Percentiles rank a stretch among this genome's conserved stretches.
These are phyloP conservation scores for Solanum pennellii DNA, from an alignment of 257 asterid genomes.

Conservation along the genomic window DNA sequence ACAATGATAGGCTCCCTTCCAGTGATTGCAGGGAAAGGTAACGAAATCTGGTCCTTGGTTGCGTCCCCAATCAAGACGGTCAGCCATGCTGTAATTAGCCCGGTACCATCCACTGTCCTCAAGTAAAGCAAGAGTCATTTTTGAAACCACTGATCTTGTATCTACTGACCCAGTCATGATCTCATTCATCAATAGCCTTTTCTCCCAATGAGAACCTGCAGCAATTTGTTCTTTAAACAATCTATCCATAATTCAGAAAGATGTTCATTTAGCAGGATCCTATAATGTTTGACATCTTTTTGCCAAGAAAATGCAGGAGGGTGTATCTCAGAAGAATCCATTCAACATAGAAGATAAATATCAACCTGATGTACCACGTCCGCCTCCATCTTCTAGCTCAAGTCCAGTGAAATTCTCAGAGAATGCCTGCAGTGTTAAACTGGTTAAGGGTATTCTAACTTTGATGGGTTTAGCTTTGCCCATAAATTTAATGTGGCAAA, in stretches of 20 bases:
- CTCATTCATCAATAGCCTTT: constrained; percentile 90
- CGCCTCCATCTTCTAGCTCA: constrained; percentile 98
- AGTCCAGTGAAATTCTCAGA: constrained; percentile 87
- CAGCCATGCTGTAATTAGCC: constrained; percentile 90
- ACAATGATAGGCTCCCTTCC: constrained; percentile 94
- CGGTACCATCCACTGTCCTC: constrained; percentile 97
- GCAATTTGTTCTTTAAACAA: background rate
- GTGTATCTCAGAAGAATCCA: background rate
- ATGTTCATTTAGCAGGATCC: background rate
- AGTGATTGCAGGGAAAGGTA: constrained; percentile 69
- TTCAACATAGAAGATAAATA: background rate
- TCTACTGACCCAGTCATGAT: constrained; percentile 99
- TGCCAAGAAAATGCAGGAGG: background rate
- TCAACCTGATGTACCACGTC: constrained; percentile 93
- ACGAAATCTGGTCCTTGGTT: constrained; percentile 88
- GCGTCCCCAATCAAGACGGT: constrained; percentile 90
- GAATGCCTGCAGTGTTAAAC: constrained; percentile 50
- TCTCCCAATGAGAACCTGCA: constrained; percentile 98
- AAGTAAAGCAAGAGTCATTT: constrained; percentile 89
- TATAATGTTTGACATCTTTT: background rate
- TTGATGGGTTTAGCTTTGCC: background rate
- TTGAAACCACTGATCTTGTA: constrained; percentile 88
- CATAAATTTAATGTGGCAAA: background rate
- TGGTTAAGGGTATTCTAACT: background rate
- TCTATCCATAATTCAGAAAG: background rate